phyloP scores from a whole-genome alignment of 495 filamentous ascomycete species.

The Penicillium waksmanii region DNA sequence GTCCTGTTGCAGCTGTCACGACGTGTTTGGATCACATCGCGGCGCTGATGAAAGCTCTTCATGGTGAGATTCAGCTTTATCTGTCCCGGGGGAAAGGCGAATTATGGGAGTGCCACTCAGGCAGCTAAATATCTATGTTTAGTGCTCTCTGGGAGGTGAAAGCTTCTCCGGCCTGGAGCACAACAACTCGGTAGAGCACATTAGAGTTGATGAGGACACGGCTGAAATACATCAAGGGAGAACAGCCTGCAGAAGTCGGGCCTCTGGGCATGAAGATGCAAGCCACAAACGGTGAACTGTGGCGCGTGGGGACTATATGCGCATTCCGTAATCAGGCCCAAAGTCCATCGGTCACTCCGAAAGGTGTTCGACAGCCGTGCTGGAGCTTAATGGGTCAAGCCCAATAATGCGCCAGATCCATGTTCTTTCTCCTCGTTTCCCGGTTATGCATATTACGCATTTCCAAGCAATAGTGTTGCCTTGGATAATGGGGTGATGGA shows the following conservation, averaged over 20 bases:
- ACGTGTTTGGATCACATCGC: conserved; percentile 7
- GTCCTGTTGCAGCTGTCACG: conserved; percentile 20
- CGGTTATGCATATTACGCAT: background rate
- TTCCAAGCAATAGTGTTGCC: conserved; percentile 24
- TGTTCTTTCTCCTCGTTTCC: background rate
- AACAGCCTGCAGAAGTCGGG: conserved; percentile 22
- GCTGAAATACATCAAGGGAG: background rate
- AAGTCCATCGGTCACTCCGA: conserved; percentile 25
- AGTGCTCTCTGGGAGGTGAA: background rate
- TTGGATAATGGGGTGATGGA: conserved; percentile 11
- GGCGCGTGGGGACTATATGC: conserved; percentile 17
- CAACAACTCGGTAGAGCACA: background rate
- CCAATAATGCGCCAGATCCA: conserved; percentile 5
- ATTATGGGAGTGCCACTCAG: background rate
- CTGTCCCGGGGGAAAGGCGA: background rate
- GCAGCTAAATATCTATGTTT: conserved; percentile 8
- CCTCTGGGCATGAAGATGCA: conserved; percentile 13
- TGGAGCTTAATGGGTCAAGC: background rate
- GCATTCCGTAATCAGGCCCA: conserved; percentile 11
- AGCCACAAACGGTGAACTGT: conserved; percentile 34
- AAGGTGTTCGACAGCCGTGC: background rate
- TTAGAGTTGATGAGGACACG: background rate
- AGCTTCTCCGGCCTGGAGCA: background rate
- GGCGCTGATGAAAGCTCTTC: conserved; percentile 4
- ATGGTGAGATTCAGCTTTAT: background rate